These are phyloP conservation scores for Prosopis cineraria DNA, from an alignment of 306 rosid genomes.

Conservation along the genomic window DNA sequence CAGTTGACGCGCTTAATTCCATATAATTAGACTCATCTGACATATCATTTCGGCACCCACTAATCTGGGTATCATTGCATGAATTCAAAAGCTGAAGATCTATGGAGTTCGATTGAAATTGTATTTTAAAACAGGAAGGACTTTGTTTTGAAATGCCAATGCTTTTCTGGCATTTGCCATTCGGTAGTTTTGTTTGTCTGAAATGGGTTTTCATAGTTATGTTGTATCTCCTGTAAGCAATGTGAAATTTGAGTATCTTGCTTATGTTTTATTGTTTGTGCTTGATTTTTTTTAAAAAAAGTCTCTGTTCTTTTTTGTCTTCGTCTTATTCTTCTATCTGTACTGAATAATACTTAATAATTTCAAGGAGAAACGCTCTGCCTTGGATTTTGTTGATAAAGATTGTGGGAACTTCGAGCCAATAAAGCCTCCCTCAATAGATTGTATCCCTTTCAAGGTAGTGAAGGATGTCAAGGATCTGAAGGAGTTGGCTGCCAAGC, in stretches of 20 bases:
- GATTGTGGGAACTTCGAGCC: conserved; percentile 51
- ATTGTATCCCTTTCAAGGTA: conserved; percentile 68
- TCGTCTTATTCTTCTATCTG: not conserved
- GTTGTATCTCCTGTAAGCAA: not conserved
- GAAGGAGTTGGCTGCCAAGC: conserved; percentile 78
- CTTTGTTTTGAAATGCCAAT: not conserved
- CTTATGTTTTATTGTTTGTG: not conserved
- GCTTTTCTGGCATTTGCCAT: not conserved
- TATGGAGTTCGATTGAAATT: conserved; percentile 4
- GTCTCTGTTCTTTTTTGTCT: not conserved
- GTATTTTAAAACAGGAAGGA: not conserved
- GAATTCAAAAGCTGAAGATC: not conserved
- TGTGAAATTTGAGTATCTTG: not conserved
- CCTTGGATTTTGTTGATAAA: conserved; percentile 73
- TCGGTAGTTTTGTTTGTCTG: not conserved
- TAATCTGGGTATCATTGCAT: conserved; percentile 10
- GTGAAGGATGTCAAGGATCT: conserved; percentile 79
- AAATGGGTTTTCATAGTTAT: conserved; percentile 7
- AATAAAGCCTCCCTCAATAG: conserved; percentile 54
- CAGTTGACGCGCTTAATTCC: not conserved
- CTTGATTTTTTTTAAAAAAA: not conserved
- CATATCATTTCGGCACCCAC: not conserved
- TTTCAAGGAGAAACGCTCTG: conserved; percentile 64
- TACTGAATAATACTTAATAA: conserved; percentile 27
- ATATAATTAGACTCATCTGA: not conserved